Percentiles rank a stretch among this genome's conserved stretches.
These are phyloP conservation scores for Mycena haematopus DNA, from an alignment of 768 basidiomycete genomes.

Conservation along the genomic window DNA sequence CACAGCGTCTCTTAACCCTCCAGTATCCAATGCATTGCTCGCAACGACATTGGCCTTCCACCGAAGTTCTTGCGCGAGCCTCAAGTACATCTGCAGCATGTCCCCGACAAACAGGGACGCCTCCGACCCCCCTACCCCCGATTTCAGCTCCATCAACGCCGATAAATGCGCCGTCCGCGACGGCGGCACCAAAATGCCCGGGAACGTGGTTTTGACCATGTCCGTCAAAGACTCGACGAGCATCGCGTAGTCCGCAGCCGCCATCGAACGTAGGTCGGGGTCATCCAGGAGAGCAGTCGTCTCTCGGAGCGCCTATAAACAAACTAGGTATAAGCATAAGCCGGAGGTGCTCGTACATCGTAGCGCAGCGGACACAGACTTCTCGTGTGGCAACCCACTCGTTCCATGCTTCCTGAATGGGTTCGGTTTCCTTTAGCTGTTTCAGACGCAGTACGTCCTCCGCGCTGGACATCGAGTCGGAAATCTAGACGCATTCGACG, in stretches of 20 bases:
- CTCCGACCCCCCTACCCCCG: slow-evolving; percentile 93
- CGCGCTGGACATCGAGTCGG: slow-evolving; percentile 56
- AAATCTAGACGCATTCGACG: slow-evolving; percentile 45
- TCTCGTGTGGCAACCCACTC: slow-evolving; percentile 60
- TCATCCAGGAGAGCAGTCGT: slow-evolving; percentile 69
- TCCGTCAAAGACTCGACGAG: slow-evolving; percentile 47
- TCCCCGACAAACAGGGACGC: slow-evolving; percentile 82
- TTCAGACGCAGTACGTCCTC: slow-evolving; percentile 66
- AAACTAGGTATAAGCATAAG: slow-evolving; percentile 40
- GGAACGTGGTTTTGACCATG: slow-evolving; percentile 57
- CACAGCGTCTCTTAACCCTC: slow-evolving; percentile 80
- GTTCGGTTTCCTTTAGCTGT: slow-evolving; percentile 71
- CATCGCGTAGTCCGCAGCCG: slow-evolving; percentile 64
- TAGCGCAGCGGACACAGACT: slow-evolving; percentile 47
- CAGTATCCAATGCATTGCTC: slow-evolving; percentile 61
- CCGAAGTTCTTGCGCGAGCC: slow-evolving; percentile 57
- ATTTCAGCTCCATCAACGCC: slow-evolving; percentile 88
- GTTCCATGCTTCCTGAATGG: slow-evolving; percentile 72
- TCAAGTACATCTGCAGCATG: slow-evolving; percentile 81
- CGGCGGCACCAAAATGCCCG: slow-evolving; percentile 73
- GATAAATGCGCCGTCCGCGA: slow-evolving; percentile 71
- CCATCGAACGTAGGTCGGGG: slow-evolving; percentile 80
- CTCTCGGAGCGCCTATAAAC: slow-evolving; percentile 65
- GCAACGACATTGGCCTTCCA: slow-evolving; percentile 72
- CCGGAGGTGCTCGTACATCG: slow-evolving; percentile 9